Evolutionary conservation across 208 protist species (phyloP), one percentile per base, ranked within the genome.

Genomic region (Trypanosoma mega): DNA sequence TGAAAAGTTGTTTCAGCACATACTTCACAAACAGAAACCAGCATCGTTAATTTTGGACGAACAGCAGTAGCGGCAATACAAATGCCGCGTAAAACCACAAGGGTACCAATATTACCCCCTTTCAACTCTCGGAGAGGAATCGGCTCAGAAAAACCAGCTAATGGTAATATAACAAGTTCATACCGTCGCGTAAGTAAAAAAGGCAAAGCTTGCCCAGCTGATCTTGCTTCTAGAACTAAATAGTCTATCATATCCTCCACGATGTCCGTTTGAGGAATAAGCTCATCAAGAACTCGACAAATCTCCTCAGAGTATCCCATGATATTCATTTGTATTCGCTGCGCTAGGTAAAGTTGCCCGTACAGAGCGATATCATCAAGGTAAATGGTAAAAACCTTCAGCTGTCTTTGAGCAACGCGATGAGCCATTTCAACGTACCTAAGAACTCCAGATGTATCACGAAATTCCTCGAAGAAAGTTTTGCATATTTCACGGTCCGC

Each of bases 1-100:
- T 94, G 85, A 73, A 94, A 94, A 11, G 87, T 93, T 14, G 85
- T 92, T 53, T 91, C 87, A 16, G 87, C 83, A 56, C 90, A 96
- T 8, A 92, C 80, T 54, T 96, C 90, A 64, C 90, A 96, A 3
- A 96, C 81, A 9, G 85, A 96, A 29, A 90, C 88, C 9, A 90
- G 68, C 74, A 96, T 85, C 2, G 76, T 52, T 20, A 96, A 52
- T 52, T 90, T 92, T 4, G 90, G 90, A n/a, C 85, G 78, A 52
- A 92, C 78, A 11, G 87, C 85, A 39, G 86, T 93, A 16, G 87
- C 85, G 34, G 90, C 83, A 69, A 96, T 90, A 70, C 85, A 93
- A 53, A 96, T 91, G 48, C 90, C 90, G 12, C 86, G 74, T 20
- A 96, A 65, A 30, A 92, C 79, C 20, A 79, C 82, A 24, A 96